phyloP scores from a whole-genome alignment of 2,329 filamentous ascomycete genomes.

The Pezicula radicicola region DNA sequence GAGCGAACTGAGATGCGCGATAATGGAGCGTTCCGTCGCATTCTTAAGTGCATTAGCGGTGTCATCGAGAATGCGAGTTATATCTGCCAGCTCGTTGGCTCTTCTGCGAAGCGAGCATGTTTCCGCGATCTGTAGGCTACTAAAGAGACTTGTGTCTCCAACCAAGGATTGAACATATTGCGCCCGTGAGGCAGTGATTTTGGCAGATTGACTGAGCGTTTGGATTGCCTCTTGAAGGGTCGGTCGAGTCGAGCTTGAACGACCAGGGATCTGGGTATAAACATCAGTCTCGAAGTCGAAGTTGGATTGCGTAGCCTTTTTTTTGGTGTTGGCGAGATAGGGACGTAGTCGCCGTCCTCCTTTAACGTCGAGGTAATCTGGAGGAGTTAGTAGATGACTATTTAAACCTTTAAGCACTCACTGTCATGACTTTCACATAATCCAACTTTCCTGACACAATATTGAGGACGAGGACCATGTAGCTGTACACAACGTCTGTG shows the following conservation, averaged over 20 bases:
- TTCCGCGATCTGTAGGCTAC: not conserved
- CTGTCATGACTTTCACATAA: too few relatives aligned
- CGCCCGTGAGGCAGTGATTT: not conserved
- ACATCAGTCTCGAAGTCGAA: too few relatives aligned
- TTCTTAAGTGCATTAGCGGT: not conserved
- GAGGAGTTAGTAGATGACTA: too few relatives aligned
- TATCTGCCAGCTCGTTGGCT: not conserved
- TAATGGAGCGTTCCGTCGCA: not conserved
- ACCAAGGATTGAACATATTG: not conserved
- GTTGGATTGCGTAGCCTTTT: too few relatives aligned
- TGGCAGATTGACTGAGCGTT: not conserved
- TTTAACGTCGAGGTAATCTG: too few relatives aligned
- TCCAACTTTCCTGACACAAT: too few relatives aligned
- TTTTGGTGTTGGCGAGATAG: too few relatives aligned
- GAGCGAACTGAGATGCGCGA: not conserved
- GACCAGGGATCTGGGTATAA: slow-evolving; percentile 24
- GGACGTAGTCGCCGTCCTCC: too few relatives aligned
- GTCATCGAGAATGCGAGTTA: slow-evolving; percentile 1
- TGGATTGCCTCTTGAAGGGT: not conserved
- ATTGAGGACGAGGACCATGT: too few relatives aligned
- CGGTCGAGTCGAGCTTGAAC: not conserved
- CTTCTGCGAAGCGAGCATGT: not conserved
- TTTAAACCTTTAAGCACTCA: too few relatives aligned
- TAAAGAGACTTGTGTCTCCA: not conserved
- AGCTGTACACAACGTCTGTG: too few relatives aligned